Conservation (phyloP, 768 basidiomycete genomes). For the Calocera viscosa region DNA sequence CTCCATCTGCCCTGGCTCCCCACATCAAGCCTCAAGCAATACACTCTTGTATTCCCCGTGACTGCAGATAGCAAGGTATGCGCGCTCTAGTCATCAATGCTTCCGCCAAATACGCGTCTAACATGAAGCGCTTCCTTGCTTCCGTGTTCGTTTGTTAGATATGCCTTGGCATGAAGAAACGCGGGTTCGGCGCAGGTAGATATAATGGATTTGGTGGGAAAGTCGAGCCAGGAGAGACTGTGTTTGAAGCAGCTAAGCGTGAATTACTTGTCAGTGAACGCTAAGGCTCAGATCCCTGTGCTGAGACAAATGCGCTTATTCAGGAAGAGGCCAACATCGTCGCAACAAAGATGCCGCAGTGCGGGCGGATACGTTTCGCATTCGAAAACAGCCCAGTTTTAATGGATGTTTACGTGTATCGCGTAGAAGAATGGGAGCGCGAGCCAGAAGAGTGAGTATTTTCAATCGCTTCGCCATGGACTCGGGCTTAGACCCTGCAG, state of each 20-base stretch:
- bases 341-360: slow-evolving; percentile 44
- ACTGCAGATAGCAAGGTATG: not conserved
- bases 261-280: slow-evolving; percentile 36
- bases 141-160: slow-evolving; percentile 16
- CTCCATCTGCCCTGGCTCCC: slow-evolving; percentile 3
- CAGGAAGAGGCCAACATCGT: slow-evolving; percentile 77
- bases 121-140: not conserved
- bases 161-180: slow-evolving; percentile 24
- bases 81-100: not conserved
- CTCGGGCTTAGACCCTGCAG: slow-evolving; percentile 28
- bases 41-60: not conserved
- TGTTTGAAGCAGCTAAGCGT: slow-evolving; percentile 58
- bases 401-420: slow-evolving; percentile 62
- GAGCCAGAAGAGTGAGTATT: slow-evolving; percentile 49
- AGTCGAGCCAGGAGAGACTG: slow-evolving; percentile 60
- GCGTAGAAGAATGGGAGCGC: slow-evolving; percentile 49
- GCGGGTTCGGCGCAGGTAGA: slow-evolving; percentile 34
- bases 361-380: slow-evolving; percentile 55
- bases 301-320: not conserved
- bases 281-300: not conserved
- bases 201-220: slow-evolving; percentile 89
- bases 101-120: not conserved
- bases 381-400: slow-evolving; percentile 42
- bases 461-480: not conserved
- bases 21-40: not conserved